Evolutionary conservation across 1,139 yeast species (phyloP).

Genomic region (Kazachstania sp.): DNA sequence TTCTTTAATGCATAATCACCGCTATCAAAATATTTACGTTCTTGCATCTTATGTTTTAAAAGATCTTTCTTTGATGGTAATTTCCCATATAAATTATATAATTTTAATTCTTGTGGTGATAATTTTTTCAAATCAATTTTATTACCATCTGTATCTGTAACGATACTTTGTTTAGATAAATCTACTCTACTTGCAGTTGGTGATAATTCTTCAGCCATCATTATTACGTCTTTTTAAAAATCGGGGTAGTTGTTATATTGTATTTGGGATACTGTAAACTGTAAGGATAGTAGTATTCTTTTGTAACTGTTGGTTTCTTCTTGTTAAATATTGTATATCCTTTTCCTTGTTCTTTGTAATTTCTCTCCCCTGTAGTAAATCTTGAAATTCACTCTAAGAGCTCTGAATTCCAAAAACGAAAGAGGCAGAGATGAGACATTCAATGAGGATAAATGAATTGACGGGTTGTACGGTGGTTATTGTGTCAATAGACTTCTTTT

Average conservation of each 20-base stretch:
- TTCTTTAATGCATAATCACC: conserved; percentile 96
- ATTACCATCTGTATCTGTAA: conserved; percentile 13
- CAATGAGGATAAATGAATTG: too few species aligned
- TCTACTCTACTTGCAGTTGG: conserved; percentile 25
- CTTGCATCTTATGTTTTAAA: conserved; percentile 69
- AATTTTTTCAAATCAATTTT: conserved; percentile 46
- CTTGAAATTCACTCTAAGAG: too few species aligned
- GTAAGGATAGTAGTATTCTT: too few species aligned
- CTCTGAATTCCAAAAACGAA: too few species aligned
- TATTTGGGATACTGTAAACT: background rate
- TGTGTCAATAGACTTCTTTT: too few species aligned
- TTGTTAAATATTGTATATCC: background rate
- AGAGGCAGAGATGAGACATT: too few species aligned
- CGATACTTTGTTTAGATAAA: conserved; percentile 12
- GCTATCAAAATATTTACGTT: conserved; percentile 89
- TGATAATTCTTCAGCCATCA: conserved; percentile 18
- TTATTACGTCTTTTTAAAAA: background rate
- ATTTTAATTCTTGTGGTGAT: conserved; percentile 58
- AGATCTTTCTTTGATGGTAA: conserved; percentile 82
- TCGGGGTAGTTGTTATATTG: too few species aligned
- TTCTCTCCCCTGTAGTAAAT: background rate
- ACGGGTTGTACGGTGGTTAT: too few species aligned
- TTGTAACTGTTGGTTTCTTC: background rate
- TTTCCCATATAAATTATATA: conserved; percentile 78
- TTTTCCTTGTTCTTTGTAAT: background rate